Base-by-base conservation (phyloP, 805 yeast species). In the Myxozyma vanderwaltii region DNA sequence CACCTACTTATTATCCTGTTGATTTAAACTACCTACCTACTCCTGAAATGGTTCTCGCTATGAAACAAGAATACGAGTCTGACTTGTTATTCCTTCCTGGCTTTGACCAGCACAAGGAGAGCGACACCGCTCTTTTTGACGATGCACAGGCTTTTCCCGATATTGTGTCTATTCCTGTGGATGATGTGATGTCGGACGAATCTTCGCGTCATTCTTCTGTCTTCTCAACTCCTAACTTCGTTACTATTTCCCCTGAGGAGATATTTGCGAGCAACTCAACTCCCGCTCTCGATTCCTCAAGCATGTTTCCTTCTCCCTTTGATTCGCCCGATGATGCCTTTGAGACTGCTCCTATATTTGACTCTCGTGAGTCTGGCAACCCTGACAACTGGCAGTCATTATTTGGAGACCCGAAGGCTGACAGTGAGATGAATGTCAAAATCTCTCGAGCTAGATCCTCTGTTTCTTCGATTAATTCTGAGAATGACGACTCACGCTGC, bases 311-410 rank as follows among this genome's bases (percentile, higher is more conserved):
- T 39, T 54, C 65, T 46, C 65, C 65, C 15, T 61, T 61, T 47
- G 65, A 61, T n/a, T 61, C 65, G 8, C 64, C 65, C 6, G 47
- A 38, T 17, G 63, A 56, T 23, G 23, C 57, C n/a, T 61, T 65
- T 43, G 73, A 65, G 31, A 63, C 66, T 46, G 66, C 75, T 24
- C 75, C 75, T 19, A 56, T 72, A 51, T 70, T 72, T 41, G 72
- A 64, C 40, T 67, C 67, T 19, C 64, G 62, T 35, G 75, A 70
- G 10, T 27, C 68, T 5, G 69, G 65, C 21, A 67, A 68, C 45
- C 53, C 69, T 29, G 60, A 61, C 47, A 58, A 63, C 41, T 72
- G 75, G 75, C 63, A 71, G 17, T 71, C 77, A 13, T 63, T 75
- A 24, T 74, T 75, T 62, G 67, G 69, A 31, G 71, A 64, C 29